Evolutionary conservation across 306 rosid species (phyloP), one percentile per base, ranked within the genome.

Genomic region (Cajanus cajan): DNA sequence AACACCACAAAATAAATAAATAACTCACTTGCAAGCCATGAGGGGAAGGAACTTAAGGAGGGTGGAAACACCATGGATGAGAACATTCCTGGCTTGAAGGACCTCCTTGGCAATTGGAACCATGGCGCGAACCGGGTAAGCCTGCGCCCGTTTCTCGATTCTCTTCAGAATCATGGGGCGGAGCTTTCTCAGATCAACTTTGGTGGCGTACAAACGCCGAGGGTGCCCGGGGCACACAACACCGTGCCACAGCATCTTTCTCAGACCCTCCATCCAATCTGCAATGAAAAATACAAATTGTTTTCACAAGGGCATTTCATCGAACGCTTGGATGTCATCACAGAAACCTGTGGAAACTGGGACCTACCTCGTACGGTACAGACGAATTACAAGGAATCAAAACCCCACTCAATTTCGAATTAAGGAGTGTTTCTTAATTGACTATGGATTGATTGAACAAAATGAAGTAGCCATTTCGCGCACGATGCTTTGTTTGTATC

Each of bases 1-100:
- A 14, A 2, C 64, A n/a, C 13, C 31, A 15, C 19, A 25, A 11
- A 36, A 13, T 0, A 19, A 2, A 36, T 3, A 63, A 76, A 7
- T 16, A n/a, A 84, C 91, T 89, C 71, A 95, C 97, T 88, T 91
- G 98, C 97, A 93, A 50, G 92, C 84, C 86, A 91, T 25, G 71
- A 90, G 68, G 6, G 98, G 94, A 61, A 87, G 45, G 65, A 57
- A 50, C 9, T 84, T 84, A 58, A 91, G 89, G 71, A 90, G 96
- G 47, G 86, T 76, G 12, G 98, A 89, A 68, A 93, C 97, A 34
- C 98, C 98, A 54, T 85, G 82, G 36, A 86, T 73, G 77, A 91
- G 86, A 55, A 43, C 5, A 52, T 76, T 76, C 82, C 96, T 80
- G 10, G 94, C 85, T 16, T 81, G 61, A 41, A 93, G 88, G 8